Evolutionary conservation across 2,329 filamentous ascomycete species (phyloP).

Genomic region (Capronia americana): DNA sequence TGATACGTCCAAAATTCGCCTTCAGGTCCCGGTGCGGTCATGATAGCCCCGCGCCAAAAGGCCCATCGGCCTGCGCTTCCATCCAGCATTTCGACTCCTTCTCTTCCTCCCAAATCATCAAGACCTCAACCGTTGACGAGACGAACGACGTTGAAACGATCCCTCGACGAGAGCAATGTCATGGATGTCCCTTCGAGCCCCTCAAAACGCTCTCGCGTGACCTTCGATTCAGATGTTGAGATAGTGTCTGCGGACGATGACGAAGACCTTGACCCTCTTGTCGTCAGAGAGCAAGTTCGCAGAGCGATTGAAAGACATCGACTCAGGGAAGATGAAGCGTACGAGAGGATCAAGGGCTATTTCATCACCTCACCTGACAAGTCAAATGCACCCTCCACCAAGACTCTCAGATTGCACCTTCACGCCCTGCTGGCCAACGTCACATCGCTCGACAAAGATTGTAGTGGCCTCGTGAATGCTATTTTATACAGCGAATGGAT

Average conservation of each 20-base stretch:
- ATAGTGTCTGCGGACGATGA: conserved; percentile 42
- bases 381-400: conserved; percentile 58
- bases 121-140: conserved; percentile 28
- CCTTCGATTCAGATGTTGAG: conserved; percentile 50
- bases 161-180: conserved; percentile 37
- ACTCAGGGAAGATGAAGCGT: conserved; percentile 60
- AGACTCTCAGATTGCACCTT: conserved; percentile 63
- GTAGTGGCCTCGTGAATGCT: conserved; percentile 64
- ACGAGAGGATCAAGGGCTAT: conserved; percentile 62
- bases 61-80: conserved; percentile 34
- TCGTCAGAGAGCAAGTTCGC: conserved; percentile 67
- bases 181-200: conserved; percentile 42
- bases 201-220: conserved; percentile 52
- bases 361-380: conserved; percentile 57
- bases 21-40: conserved; percentile 22
- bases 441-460: conserved; percentile 61
- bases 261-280: conserved; percentile 40
- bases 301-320: conserved; percentile 62
- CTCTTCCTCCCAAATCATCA: conserved; percentile 24
- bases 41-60: conserved; percentile 35
- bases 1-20: conserved; percentile 12
- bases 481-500: conserved; percentile 67
- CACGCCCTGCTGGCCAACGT: conserved; percentile 64
- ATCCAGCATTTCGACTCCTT: conserved; percentile 27
- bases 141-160: conserved; percentile 38